Evolutionary conservation across 2,329 filamentous ascomycete species (phyloP).

Genomic region (Berkeleyomyces rouxiae): DNA sequence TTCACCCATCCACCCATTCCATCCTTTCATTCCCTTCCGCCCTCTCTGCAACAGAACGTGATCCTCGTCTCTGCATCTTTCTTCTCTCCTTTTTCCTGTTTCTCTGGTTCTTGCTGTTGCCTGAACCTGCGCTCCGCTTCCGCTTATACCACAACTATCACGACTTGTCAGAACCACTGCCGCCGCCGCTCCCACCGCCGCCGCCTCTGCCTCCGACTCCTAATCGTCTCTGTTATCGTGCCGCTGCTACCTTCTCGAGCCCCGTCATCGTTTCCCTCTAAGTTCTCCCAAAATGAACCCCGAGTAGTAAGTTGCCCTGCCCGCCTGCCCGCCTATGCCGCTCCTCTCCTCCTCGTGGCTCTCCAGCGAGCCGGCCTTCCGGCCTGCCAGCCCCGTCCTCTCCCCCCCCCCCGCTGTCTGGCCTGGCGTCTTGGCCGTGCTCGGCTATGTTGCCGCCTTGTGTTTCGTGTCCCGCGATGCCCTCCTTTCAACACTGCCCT

Average conservation of each 20-base stretch:
- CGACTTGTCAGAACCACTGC: not conserved
- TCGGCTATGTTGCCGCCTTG: not conserved
- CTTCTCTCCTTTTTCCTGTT: not conserved
- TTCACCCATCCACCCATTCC: not conserved
- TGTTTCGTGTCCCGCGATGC: not conserved
- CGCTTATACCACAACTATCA: not conserved
- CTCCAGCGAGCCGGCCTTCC: not conserved
- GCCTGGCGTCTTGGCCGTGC: too few species aligned
- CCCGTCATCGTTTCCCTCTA: not conserved
- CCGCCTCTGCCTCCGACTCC: not conserved
- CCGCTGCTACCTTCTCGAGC: not conserved
- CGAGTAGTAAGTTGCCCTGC: conserved; percentile 56
- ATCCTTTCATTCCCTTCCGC: not conserved
- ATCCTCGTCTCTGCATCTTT: not conserved
- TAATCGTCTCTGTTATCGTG: not conserved
- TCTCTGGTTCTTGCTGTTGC: not conserved
- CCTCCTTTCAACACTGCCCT: conserved; percentile 12
- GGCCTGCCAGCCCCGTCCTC: not conserved
- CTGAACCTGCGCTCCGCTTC: too few species aligned
- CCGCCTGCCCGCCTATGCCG: not conserved
- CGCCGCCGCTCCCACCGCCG: not conserved
- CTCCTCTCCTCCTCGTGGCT: not conserved
- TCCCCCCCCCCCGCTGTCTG: not conserved
- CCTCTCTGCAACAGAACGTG: not conserved
- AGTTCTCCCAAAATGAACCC: conserved; percentile 58